These are phyloP conservation scores for Trichocladium antarcticum DNA, from an alignment of 495 filamentous ascomycete genomes.

Conservation along the genomic window DNA sequence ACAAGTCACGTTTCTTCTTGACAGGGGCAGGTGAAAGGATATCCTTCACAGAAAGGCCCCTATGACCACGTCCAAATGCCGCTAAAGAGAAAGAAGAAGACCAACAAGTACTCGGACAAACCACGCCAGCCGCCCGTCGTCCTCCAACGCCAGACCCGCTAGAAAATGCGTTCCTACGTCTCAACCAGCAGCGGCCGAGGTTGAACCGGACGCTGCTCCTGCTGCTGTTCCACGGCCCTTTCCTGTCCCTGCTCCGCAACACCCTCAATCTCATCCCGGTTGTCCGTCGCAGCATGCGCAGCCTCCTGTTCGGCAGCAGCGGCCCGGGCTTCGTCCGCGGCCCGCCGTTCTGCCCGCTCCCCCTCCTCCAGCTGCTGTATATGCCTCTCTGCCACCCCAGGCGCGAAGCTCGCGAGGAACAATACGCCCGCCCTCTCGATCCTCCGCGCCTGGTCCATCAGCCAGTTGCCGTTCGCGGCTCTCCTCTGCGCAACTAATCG, in stretches of 20 bases:
- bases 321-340: slow-evolving; percentile 38
- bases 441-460: slow-evolving; percentile 47
- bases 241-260: background rate
- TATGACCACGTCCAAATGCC: background rate
- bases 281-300: background rate
- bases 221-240: background rate
- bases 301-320: slow-evolving; percentile 10
- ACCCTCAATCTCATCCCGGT: background rate
- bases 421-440: slow-evolving; percentile 67
- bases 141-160: background rate
- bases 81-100: background rate
- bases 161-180: background rate
- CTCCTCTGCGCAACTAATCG: slow-evolving; percentile 44
- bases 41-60: background rate
- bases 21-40: no score
- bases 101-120: background rate
- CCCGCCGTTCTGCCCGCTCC: slow-evolving; percentile 40
- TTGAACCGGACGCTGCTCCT: background rate
- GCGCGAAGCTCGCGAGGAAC: slow-evolving; percentile 74
- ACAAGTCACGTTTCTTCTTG: no score
- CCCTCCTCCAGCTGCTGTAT: slow-evolving; percentile 58
- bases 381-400: slow-evolving; percentile 74
- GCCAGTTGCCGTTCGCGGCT: slow-evolving; percentile 39
- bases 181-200: slow-evolving; percentile 2
- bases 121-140: background rate